Evolutionary conservation across 140 eudicot genomes (phyloP), one percentile per base, ranked within the genome.

Genomic region (Erigeron philadelphicus): DNA sequence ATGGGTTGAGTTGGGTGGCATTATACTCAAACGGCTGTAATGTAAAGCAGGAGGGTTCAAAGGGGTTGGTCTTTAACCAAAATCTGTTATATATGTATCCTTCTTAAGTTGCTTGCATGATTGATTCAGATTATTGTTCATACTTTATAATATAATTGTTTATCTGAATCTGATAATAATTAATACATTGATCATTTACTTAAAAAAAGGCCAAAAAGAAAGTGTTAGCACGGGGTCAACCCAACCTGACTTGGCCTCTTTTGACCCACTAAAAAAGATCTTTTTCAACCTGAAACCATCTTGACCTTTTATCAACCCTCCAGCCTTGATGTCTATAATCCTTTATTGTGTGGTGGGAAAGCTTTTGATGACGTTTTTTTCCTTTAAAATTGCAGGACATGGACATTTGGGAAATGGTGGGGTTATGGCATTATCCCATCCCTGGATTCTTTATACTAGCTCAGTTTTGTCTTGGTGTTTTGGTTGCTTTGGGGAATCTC

Each of bases 361-460:
- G 48, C 23, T 40, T 41, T 35, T 60, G 58, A 71, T 71, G 21
- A 45, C 42, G 16, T 6, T 21, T 12, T 9, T 55, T 16, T 40
- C 35, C 49, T 53, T 16, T 15, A 6, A 49, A 66, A 17, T 70
- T 60, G 66, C 82, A 86, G 93, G 93, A 81, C 58, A 81, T 78
- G 83, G 86, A 78, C 66, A 81, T 83, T 15, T 86, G 93, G 93
- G 93, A 83, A 80, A 76, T 81, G 79, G 73, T 83, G 63, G 93
- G 93, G 10, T 69, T 86, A 75, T 86, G 93, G 93, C 86, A 77
- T 78, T 86, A 86, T 76, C 77, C 93, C 35, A 74, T 81, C 73
- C 93, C 93, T 21, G 93, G 93, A 70, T 79, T 68, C 50, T 86
- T 83, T 67, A 54, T 86, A 61, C 86, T 86, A 52, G 89, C 93